phyloP scores from a whole-genome alignment of 352 stramenopile species.

The Phytophthora pini region DNA sequence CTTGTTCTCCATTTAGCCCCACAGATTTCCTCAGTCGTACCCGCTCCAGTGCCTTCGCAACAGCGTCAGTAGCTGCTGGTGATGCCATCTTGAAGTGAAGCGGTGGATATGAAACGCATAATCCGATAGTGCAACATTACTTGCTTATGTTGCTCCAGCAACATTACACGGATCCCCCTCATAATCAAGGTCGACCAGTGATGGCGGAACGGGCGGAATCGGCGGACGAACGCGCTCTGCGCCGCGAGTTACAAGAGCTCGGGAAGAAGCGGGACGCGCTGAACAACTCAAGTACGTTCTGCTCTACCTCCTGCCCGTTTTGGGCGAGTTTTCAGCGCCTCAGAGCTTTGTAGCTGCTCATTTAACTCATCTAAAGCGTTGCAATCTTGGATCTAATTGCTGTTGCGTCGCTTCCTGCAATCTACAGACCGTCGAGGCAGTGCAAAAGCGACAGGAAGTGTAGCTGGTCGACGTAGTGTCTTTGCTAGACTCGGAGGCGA shows the following conservation, averaged over 20 bases:
- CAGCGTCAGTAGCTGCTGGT: slow-evolving; percentile 19
- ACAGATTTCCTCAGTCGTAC: slow-evolving; percentile 18
- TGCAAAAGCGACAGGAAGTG: background rate
- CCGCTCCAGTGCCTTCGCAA: slow-evolving; percentile 32
- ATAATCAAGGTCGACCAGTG: slow-evolving; percentile 28
- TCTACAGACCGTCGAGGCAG: slow-evolving; percentile 32
- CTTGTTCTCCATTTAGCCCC: background rate
- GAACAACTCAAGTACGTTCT: slow-evolving; percentile 37
- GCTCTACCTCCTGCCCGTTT: background rate
- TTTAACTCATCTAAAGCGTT: slow-evolving; percentile 2
- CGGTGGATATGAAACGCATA: background rate
- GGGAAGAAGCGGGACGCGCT: slow-evolving; percentile 62
- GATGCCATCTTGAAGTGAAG: slow-evolving; percentile 27
- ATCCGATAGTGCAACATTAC: background rate
- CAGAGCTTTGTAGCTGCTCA: slow-evolving; percentile 1
- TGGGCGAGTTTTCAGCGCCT: background rate
- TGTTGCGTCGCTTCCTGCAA: slow-evolving; percentile 3
- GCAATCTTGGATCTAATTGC: slow-evolving; percentile 32
- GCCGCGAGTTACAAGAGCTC: slow-evolving; percentile 57
- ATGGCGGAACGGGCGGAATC: slow-evolving; percentile 36
- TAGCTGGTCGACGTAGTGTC: slow-evolving; percentile 28
- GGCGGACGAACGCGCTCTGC: slow-evolving; percentile 60
- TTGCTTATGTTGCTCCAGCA: slow-evolving; percentile 3
- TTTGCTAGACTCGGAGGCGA: slow-evolving; percentile 46
- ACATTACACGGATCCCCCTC: slow-evolving; percentile 1